Evolutionary conservation across 2,329 filamentous ascomycete species (phyloP).

Genomic region (Penicillium sp.): DNA sequence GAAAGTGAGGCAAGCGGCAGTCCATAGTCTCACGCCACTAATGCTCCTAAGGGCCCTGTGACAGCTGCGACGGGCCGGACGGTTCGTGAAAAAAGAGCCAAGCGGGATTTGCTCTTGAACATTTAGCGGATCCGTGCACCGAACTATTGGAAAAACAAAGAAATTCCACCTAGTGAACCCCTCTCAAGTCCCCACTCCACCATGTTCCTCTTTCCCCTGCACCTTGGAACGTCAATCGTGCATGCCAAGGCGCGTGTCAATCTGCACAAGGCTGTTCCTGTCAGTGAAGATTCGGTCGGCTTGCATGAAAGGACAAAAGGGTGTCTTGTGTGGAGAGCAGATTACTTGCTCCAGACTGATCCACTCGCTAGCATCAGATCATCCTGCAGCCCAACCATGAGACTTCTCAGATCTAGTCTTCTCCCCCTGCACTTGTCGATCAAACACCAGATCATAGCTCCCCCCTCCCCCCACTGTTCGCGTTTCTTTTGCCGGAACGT

Average conservation of each 20-base stretch:
- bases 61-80: slow-evolving; percentile 12
- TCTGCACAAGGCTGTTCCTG: not conserved
- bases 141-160: slow-evolving; percentile 20
- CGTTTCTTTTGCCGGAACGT: slow-evolving; percentile 17
- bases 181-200: not conserved
- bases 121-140: slow-evolving; percentile 23
- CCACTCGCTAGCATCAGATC: slow-evolving; percentile 21
- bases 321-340: slow-evolving; percentile 1
- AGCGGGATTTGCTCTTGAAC: slow-evolving; percentile 3
- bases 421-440: not conserved
- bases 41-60: not conserved
- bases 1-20: not conserved
- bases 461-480: slow-evolving; percentile 14
- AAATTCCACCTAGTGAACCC: not conserved
- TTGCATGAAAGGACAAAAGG: slow-evolving; percentile 8
- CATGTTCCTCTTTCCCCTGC: slow-evolving; percentile 3
- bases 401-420: slow-evolving; percentile 20
- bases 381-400: slow-evolving; percentile 15
- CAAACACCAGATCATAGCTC: not conserved
- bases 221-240: slow-evolving; percentile 17
- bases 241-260: slow-evolving; percentile 17
- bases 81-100: slow-evolving; percentile 5
- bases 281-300: not conserved
- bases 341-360: slow-evolving; percentile 10
- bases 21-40: not conserved